Evolutionary conservation across 2,329 filamentous ascomycete genomes (phyloP), one percentile per base, ranked within the genome.

Genomic region (Macrophomina pseudophaseolina): DNA sequence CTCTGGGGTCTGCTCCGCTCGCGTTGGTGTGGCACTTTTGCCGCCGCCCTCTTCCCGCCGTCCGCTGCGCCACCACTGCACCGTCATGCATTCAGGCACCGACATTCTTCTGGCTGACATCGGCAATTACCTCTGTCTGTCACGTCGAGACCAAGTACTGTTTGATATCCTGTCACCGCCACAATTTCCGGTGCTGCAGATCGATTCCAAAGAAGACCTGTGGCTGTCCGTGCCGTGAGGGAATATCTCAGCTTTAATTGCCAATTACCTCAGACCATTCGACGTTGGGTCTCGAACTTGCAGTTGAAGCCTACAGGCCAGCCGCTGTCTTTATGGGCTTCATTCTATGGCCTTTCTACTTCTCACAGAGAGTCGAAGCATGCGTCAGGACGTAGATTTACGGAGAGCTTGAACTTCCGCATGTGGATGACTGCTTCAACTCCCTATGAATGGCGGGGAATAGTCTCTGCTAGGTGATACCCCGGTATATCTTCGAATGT

Each of bases 141-240:
- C 18, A 23, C 18, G 7, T 6, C 44, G 52, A 23, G 35, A 18
- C 23, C 38, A 28, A 35, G 35, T 28, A 33, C 52, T 56, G 51
- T 33, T 18, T 33, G 28, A 14, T 38, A 9, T 38, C 35, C 23
- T 16, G 8, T 23, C 28, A 62, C 58, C 58, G 58, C 58, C 58
- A 62, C 58, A 62, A 62, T 62, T 48, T 62, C 58, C 58, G 58
- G 18, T 14, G 58, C 12, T 30, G 58, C 44, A 35, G 58, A 62
- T 62, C 58, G 32, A 48, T 35, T 16, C 56, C 56, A 6, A 48
- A 48, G 56, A 11, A 48, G 44, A 11, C n/a, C 23, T 48, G 56
- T 48, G 56, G 42, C 32, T 49, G 58, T 49, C 58, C 33, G 58
- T 62, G 56, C 56, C 28, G 56, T n/a, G 28, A 23, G 28, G 30